A percentile compares a stretch with the other conserved stretches of the same genome.
These are phyloP conservation scores for Salvia miltiorrhiza DNA, from an alignment of 257 asterid genomes.

Conservation along the genomic window DNA sequence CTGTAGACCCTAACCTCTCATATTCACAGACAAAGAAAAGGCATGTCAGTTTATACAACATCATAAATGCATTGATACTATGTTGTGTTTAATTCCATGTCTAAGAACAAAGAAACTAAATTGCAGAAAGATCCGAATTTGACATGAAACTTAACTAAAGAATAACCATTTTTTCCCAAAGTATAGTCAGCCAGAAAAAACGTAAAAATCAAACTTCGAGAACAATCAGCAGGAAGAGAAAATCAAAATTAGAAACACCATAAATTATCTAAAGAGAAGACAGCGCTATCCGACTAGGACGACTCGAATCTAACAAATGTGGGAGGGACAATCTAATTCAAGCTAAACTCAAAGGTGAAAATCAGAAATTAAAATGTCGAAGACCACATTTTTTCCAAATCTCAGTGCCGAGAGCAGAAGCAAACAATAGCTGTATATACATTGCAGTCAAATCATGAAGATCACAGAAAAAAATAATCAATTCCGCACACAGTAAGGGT, in stretches of 20 bases:
- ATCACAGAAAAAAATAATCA: not conserved
- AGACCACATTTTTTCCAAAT: not conserved
- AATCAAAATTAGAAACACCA: not conserved
- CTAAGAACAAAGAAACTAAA: not conserved
- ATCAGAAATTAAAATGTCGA: not conserved
- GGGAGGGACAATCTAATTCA: no score
- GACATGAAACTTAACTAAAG: not conserved
- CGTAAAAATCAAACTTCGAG: not conserved
- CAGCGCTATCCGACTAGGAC: not conserved
- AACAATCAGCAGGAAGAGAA: not conserved
- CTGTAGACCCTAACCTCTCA: not conserved
- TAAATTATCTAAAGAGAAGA: not conserved
- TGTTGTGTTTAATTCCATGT: not conserved
- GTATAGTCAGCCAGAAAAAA: not conserved
- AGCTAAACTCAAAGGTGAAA: not conserved
- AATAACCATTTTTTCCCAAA: not conserved
- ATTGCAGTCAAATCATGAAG: not conserved
- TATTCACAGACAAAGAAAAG: not conserved
- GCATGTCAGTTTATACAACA: not conserved
- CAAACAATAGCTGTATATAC: not conserved
- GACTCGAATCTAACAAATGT: not conserved
- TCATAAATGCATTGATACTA: not conserved
- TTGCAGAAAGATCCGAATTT: not conserved
- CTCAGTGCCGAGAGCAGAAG: not conserved
- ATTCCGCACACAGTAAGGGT: conserved; percentile 5